Conservation (phyloP, 2,329 filamentous ascomycete species). For the Xylaria arbuscula region DNA sequence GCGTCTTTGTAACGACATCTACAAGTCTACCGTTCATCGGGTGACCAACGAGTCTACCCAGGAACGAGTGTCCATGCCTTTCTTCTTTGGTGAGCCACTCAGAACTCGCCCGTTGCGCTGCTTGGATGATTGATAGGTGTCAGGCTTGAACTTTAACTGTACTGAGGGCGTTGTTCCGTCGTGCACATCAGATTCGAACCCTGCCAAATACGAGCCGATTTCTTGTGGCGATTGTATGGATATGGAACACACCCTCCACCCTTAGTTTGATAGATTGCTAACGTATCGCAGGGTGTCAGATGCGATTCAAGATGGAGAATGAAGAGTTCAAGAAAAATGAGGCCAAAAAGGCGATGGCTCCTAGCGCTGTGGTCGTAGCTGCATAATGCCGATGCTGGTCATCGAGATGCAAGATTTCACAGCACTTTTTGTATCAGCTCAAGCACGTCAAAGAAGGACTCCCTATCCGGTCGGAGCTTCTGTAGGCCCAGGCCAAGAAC, state of each 20-base stretch:
- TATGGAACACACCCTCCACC: constrained; percentile 39
- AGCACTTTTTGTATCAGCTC: constrained; percentile 71
- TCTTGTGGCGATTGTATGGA: constrained; percentile 59
- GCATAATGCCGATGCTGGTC: neutral
- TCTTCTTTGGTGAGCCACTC: constrained; percentile 60
- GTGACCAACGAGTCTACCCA: constrained; percentile 57
- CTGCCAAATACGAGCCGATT: constrained; percentile 62
- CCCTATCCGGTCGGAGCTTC: constrained; percentile 61
- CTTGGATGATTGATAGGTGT: constrained; percentile 10
- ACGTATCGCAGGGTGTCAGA: constrained; percentile 47
- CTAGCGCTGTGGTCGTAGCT: constrained; percentile 40
- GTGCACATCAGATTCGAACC: constrained; percentile 59
- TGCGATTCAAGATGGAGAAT: constrained; percentile 50
- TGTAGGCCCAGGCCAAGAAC: constrained; percentile 70
- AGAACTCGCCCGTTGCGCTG: neutral
- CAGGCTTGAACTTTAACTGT: constrained; percentile 63
- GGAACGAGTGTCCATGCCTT: constrained; percentile 65
- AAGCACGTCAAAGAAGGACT: constrained; percentile 72
- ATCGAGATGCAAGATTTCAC: constrained; percentile 44
- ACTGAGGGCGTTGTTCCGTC: constrained; percentile 61
- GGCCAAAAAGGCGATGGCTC: constrained; percentile 40
- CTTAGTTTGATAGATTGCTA: neutral
- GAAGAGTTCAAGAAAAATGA: constrained; percentile 46
- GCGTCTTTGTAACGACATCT: constrained; percentile 61
- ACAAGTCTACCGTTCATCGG: constrained; percentile 63